Conservation (phyloP, 1,284 basidiomycete species). For the Omphalotus olearius region DNA sequence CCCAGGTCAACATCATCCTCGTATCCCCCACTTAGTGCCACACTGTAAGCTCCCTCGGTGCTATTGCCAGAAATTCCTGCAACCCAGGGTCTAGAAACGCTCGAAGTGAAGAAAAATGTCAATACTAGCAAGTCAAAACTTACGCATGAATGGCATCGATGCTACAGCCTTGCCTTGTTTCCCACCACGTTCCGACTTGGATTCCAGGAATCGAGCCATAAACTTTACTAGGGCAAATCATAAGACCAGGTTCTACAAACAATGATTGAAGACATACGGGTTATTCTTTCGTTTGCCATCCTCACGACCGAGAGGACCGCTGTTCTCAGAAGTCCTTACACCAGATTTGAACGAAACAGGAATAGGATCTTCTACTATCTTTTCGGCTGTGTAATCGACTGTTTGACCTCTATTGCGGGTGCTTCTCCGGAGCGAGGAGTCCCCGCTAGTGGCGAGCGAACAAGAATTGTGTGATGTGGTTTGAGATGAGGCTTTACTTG, state of each 20-base stretch:
- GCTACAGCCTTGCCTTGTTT: constrained; percentile 64
- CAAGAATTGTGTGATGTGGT: neutral
- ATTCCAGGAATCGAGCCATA: constrained; percentile 72
- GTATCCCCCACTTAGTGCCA: constrained; percentile 81
- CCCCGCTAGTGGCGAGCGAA: constrained; percentile 17
- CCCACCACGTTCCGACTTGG: constrained; percentile 79
- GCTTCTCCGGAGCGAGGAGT: constrained; percentile 49
- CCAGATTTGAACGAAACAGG: constrained; percentile 34
- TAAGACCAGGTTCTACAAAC: constrained; percentile 1
- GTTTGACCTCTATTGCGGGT: constrained; percentile 55
- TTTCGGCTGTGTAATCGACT: constrained; percentile 49
- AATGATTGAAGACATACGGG: constrained; percentile 45
- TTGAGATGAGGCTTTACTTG: constrained; percentile 20
- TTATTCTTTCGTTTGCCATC: constrained; percentile 47
- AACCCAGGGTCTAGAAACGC: constrained; percentile 60
- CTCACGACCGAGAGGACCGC: constrained; percentile 33
- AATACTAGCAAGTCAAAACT: constrained; percentile 23
- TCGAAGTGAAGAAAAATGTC: neutral
- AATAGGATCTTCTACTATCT: constrained; percentile 24
- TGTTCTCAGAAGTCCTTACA: constrained; percentile 29
- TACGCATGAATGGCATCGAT: constrained; percentile 73
- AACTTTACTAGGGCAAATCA: constrained; percentile 31
- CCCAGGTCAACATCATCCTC: constrained; percentile 82
- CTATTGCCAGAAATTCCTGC: constrained; percentile 66
- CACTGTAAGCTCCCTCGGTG: constrained; percentile 66